Conservation (phyloP, 2,329 filamentous ascomycete genomes). For the Didymella pinodella region DNA sequence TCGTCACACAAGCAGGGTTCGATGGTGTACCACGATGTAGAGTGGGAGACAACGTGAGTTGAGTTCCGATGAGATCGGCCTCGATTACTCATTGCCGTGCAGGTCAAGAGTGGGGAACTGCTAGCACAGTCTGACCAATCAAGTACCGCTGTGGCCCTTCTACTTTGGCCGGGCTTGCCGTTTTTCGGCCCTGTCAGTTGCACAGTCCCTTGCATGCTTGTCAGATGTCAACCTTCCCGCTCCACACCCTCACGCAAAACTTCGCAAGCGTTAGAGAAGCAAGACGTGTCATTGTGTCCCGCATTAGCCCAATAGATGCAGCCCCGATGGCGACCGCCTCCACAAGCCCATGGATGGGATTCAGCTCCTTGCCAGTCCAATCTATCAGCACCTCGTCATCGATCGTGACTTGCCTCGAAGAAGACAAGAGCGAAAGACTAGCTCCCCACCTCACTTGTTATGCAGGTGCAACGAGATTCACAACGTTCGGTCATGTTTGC, state of each 20-base stretch:
- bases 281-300: conserved; percentile 6
- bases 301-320: conserved; percentile 1
- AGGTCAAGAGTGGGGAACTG: neutral
- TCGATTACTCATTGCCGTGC: neutral
- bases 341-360: neutral
- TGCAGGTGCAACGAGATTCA: conserved; percentile 7
- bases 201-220: conserved; percentile 12
- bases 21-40: neutral
- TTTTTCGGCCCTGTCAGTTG: neutral
- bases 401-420: neutral
- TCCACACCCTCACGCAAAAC: neutral
- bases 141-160: neutral
- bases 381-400: conserved; percentile 3
- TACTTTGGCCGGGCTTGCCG: neutral
- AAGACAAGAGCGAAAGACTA: neutral
- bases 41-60: neutral
- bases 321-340: neutral
- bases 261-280: neutral
- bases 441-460: neutral
- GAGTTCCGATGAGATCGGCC: conserved; percentile 1
- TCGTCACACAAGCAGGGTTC: neutral
- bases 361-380: conserved; percentile 4
- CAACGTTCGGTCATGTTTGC: neutral
- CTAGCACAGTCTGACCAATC: neutral
- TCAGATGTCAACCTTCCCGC: conserved; percentile 3